phyloP scores from a whole-genome alignment of 192 early-diverging fungal species.

The Umbelopsis sp. region DNA sequence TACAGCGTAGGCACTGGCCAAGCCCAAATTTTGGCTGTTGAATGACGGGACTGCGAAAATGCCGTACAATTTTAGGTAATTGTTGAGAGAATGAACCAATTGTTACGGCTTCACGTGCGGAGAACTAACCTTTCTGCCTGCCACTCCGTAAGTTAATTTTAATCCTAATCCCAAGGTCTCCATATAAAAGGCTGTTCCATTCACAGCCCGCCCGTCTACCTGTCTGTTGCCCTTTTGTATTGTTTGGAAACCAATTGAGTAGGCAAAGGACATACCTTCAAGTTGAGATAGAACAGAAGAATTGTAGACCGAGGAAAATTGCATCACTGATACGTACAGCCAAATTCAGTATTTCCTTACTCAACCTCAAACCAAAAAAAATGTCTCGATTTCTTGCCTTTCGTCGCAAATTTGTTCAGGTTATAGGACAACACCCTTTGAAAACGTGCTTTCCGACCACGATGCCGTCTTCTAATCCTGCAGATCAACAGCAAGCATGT shows the following conservation, averaged over 20 bases:
- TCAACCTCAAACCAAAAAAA: background rate
- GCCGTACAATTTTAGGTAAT: background rate
- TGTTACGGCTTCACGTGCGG: background rate
- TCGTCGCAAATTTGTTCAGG: slow-evolving; percentile 2
- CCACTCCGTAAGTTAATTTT: slow-evolving; percentile 12
- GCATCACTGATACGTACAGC: too few relatives aligned
- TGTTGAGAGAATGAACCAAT: background rate
- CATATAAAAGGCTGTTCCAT: background rate
- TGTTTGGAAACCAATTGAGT: too few relatives aligned
- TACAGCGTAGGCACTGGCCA: background rate
- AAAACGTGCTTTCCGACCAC: slow-evolving; percentile 15
- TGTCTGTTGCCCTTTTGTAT: background rate
- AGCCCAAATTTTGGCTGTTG: background rate
- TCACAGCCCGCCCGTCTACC: background rate
- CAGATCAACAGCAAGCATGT: slow-evolving; percentile 14
- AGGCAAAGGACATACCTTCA: too few relatives aligned
- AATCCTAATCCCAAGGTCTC: background rate
- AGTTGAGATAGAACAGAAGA: too few relatives aligned
- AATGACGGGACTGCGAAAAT: slow-evolving; percentile 5
- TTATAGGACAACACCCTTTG: slow-evolving; percentile 19
- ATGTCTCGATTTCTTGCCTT: slow-evolving; percentile 6
- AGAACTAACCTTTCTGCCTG: background rate
- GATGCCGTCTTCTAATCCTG: slow-evolving; percentile 12
- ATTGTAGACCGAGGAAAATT: too few relatives aligned
- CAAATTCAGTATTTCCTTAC: too few relatives aligned